Percentiles rank a stretch among this genome's conserved stretches.
Evolutionary conservation across 495 filamentous ascomycete genomes (phyloP).

Genomic region (Hypoxylon perforatum): DNA sequence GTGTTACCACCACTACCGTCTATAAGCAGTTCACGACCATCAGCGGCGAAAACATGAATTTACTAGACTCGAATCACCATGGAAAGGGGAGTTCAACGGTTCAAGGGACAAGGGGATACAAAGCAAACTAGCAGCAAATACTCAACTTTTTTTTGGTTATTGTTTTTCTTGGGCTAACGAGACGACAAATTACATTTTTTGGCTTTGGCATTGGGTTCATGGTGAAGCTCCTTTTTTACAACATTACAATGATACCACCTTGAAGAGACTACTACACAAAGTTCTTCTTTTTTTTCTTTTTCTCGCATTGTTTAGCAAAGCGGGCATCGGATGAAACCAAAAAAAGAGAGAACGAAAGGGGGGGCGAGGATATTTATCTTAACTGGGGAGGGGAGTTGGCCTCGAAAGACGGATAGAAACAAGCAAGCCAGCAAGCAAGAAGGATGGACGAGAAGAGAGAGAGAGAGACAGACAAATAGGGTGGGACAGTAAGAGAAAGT

Average conservation of each 20-base stretch:
- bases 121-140: background rate
- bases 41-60: slow-evolving; percentile 26
- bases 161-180: slow-evolving; percentile 1
- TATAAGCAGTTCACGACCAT: slow-evolving; percentile 32
- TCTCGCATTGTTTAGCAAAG: too few species aligned
- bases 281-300: too few species aligned
- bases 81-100: slow-evolving; percentile 36
- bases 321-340: slow-evolving; percentile 1
- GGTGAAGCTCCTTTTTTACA: background rate
- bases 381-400: too few species aligned
- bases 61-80: slow-evolving; percentile 20
- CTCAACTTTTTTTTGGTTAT: background rate
- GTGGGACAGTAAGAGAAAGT: too few species aligned
- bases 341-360: slow-evolving; percentile 13
- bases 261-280: background rate
- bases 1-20: slow-evolving; percentile 19
- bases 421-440: too few species aligned
- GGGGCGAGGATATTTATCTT: too few species aligned
- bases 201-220: slow-evolving; percentile 6
- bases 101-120: background rate
- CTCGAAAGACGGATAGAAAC: too few species aligned
- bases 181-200: slow-evolving; percentile 1
- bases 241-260: slow-evolving; percentile 4
- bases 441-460: too few species aligned
- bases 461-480: too few species aligned